Evolutionary conservation across 225 moss, liverwort and hornwort species (phyloP).

Genomic region (Pseudoscleropodium purum): DNA sequence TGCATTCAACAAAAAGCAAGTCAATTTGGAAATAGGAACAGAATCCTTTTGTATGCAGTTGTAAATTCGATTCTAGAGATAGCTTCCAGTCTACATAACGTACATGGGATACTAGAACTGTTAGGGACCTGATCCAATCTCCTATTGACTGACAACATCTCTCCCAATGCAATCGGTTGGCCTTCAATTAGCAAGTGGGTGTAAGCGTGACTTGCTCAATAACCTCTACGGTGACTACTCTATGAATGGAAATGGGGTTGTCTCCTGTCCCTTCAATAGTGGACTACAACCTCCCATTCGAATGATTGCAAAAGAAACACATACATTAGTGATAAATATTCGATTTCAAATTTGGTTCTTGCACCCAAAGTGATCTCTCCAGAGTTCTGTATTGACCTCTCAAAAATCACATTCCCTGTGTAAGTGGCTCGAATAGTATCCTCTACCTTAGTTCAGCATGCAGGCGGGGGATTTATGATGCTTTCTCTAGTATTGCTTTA

Average conservation of each 20-base stretch:
- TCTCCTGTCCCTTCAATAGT: background rate
- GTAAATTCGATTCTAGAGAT: background rate
- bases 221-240: background rate
- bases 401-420: background rate
- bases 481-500: background rate
- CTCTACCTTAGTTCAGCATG: background rate
- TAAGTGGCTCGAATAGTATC: background rate
- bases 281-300: background rate
- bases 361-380: background rate
- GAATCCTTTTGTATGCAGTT: background rate
- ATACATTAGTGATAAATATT: background rate
- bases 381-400: background rate
- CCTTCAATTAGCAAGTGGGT: background rate
- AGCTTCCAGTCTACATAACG: background rate
- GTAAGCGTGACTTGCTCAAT: background rate
- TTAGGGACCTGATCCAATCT: background rate
- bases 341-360: background rate
- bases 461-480: background rate
- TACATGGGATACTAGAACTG: background rate
- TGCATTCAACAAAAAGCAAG: conserved; percentile 9
- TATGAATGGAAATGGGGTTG: background rate
- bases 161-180: background rate
- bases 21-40: background rate
- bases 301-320: background rate
- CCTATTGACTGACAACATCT: background rate